These are phyloP conservation scores for Peniophora sp. DNA, from an alignment of 1,284 basidiomycete genomes.

Conservation along the genomic window DNA sequence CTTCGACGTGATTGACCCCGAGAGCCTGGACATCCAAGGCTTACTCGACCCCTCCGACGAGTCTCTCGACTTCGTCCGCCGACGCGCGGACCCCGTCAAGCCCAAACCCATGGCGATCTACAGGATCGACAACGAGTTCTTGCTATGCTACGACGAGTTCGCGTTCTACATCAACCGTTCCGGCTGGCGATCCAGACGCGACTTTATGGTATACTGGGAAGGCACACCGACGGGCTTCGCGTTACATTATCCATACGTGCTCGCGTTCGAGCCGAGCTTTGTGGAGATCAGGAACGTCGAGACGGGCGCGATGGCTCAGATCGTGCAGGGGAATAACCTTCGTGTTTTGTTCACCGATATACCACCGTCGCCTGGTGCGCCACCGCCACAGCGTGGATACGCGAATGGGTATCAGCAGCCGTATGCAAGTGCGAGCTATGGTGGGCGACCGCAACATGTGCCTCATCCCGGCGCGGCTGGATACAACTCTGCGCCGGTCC, in stretches of 20 bases:
- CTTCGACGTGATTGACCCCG: slow-evolving; percentile 99
- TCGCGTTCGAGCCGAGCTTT: slow-evolving; percentile 96
- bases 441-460: slow-evolving; percentile 17
- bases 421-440: slow-evolving; percentile 20
- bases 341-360: slow-evolving; percentile 91
- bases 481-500: slow-evolving; percentile 30
- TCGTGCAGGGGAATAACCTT: slow-evolving; percentile 89
- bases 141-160: slow-evolving; percentile 98
- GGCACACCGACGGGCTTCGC: slow-evolving; percentile 92
- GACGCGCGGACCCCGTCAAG: slow-evolving; percentile 57
- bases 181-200: slow-evolving; percentile 83
- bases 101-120: slow-evolving; percentile 95
- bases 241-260: slow-evolving; percentile 92
- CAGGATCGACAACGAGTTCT: slow-evolving; percentile 93
- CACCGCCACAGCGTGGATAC: slow-evolving; percentile 9
- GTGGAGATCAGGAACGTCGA: slow-evolving; percentile 97
- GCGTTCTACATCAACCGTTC: slow-evolving; percentile 99
- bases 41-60: slow-evolving; percentile 90
- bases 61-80: slow-evolving; percentile 90
- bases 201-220: slow-evolving; percentile 98
- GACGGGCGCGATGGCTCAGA: slow-evolving; percentile 86
- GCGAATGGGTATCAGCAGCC: slow-evolving; percentile 28
- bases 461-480: slow-evolving; percentile 25
- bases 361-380: slow-evolving; percentile 66
- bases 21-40: slow-evolving; percentile 95